Conservation (phyloP, 2,329 filamentous ascomycete genomes). For the Penicillium expansum region DNA sequence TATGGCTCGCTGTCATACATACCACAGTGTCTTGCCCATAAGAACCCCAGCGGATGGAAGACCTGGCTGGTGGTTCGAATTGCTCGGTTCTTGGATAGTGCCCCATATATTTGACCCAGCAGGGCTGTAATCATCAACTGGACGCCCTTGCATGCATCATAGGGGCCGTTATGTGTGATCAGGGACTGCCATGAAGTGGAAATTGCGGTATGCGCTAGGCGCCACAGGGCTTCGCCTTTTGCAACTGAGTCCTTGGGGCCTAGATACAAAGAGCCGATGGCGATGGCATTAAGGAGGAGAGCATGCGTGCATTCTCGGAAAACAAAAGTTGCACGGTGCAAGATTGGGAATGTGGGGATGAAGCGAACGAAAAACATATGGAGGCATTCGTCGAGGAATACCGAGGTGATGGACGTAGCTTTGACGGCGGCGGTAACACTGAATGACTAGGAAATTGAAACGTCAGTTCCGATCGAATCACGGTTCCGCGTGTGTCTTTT, state of each 20-base stretch:
- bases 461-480: neutral
- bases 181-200: conserved; percentile 48
- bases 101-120: conserved; percentile 45
- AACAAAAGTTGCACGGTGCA: conserved; percentile 46
- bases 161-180: conserved; percentile 44
- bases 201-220: conserved; percentile 45
- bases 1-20: conserved; percentile 42
- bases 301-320: conserved; percentile 47
- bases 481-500: too few relatives aligned
- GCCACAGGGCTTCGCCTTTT: conserved; percentile 48
- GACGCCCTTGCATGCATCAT: conserved; percentile 46
- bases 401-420: conserved; percentile 44
- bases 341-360: conserved; percentile 47
- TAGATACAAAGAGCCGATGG: conserved; percentile 47
- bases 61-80: conserved; percentile 47
- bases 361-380: conserved; percentile 50
- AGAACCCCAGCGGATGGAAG: conserved; percentile 46
- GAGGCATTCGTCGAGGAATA: conserved; percentile 47
- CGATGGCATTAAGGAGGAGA: conserved; percentile 46
- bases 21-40: conserved; percentile 47
- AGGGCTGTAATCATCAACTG: conserved; percentile 46
- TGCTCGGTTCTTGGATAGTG: conserved; percentile 43
- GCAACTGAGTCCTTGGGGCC: conserved; percentile 44
- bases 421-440: conserved; percentile 47
- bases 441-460: conserved; percentile 32